phyloP scores from a whole-genome alignment of 331 rosid species.

The Telfairia occidentalis region DNA sequence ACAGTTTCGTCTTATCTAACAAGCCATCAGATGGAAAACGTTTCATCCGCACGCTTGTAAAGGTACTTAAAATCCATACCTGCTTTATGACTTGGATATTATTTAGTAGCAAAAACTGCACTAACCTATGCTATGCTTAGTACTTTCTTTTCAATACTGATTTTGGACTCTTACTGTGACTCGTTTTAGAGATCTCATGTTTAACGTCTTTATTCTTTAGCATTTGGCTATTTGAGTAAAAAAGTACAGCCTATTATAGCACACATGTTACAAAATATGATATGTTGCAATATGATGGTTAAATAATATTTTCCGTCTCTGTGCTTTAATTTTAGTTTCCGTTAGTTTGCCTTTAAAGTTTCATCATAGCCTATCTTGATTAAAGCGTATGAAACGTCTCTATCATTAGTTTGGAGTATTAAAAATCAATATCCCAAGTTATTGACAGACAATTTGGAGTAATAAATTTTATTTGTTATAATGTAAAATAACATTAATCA shows the following conservation, averaged over 20 bases:
- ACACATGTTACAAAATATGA: neutral
- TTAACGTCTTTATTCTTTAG: neutral
- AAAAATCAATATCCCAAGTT: neutral
- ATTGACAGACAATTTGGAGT: neutral
- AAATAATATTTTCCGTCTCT: neutral
- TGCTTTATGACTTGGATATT: neutral
- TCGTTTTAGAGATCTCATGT: neutral
- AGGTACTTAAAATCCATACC: constrained; percentile 33
- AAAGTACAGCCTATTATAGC: neutral
- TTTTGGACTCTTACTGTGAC: neutral
- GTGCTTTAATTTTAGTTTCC: neutral
- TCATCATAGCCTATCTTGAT: neutral
- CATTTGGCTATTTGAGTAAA: neutral
- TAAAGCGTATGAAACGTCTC: neutral
- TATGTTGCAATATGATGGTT: neutral
- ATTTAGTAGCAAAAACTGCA: neutral
- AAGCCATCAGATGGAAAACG: constrained; percentile 69
- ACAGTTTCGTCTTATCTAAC: constrained; percentile 63
- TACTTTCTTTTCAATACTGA: neutral
- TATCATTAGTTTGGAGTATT: neutral
- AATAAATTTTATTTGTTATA: too few relatives aligned
- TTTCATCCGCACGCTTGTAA: constrained; percentile 64
- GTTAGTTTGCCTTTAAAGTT: neutral
- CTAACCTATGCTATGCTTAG: neutral
- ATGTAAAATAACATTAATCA: neutral